Evolutionary conservation across 768 basidiomycete genomes (phyloP), one percentile per base, ranked within the genome.

Genomic region (Chlorophyllum brunneum): DNA sequence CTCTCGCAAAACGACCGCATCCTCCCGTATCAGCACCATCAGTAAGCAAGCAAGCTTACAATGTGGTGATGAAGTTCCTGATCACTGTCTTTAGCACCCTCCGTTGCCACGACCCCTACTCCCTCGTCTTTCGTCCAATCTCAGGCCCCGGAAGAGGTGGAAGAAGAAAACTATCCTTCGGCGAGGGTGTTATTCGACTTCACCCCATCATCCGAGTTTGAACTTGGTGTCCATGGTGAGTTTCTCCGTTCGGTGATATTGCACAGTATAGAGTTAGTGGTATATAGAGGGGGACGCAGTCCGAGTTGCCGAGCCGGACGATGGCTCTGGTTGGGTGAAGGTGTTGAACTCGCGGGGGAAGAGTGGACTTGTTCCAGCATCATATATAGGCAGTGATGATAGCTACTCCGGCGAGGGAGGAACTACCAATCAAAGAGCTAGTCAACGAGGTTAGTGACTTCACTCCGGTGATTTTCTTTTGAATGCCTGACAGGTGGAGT

Each of bases 321-420:
- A 92, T 59, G 89, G 88, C 9, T 89, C 88, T 13, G 90, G 90
- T 2, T 92, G 90, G 91, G 79, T 87, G 9, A 92, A 92, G 63
- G 86, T 92, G 7, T 64, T 68, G 20, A 77, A 86, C 60, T 61
- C 67, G 33, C 65, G 66, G n/a, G 81, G 82, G 54, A 74, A 75
- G 50, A 78, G 79, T 58, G 90, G 90, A 7, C 79, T 92, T 34
- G 83, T 92, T 9, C 91, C 91, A n/a, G 87, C 87, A n/a, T 82
- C 88, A 20, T 92, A 92, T 72, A 65, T 91, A 46, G 75, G 79
- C 57, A 56, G 68, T 20, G 65, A 65, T 42, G 68, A 70, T 43
- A 65, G 61, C 48, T 61, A 65, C 22, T 55, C 58, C 30, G 31
- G 61, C 48, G 59, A 56, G 33, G 42, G 58, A 24, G 30, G 50